Evolutionary conservation across 257 asterid genomes (phyloP), one percentile per base, ranked within the genome.

Genomic region (Primulina eburnea): DNA sequence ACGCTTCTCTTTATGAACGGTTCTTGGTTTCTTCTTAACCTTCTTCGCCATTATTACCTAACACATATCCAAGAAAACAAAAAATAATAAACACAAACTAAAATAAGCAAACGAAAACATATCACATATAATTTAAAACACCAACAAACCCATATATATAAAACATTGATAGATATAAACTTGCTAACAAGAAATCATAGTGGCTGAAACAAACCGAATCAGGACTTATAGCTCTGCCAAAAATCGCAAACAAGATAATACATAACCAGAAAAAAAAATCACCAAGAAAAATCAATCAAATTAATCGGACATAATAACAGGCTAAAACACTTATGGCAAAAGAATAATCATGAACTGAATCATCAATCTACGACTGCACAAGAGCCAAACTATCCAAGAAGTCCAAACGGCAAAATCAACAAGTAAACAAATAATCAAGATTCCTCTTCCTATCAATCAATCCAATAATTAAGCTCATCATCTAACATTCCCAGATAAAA

Each of bases 31-130:
- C 90, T 80, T 92, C 75, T 86, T 92, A 59, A 71, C 86, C 76
- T 90, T 92, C 73, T 92, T 92, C 82, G 84, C 96, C 95, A 92
- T 92, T 79, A 70, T 72, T 68, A 35, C 89, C 96, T 88, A 71
- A 55, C 76, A 50, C 70, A 71, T 63, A 80, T 62, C 55, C 62
- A 65, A 64, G 47, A 67, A 74, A 74, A 68, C 26, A 28, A 62
- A 69, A 74, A 71, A 20, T 62, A 57, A 11, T 55, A 28, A 68
- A 58, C 66, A 62, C 67, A 7, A 60, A 55, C 62, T 40, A 47
- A 33, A 64, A 65, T 30, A 24, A 26, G 32, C 26, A 11, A 65
- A 43, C 52, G 14, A 18, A n/a, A 28, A 67, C 18, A 29, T 32
- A 32, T 17, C 12, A 62, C 6, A 21, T 60, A 56, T 61, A 30